Conservation (phyloP, 371 early-diverging fungal species). For the Haplosporangium sp. region DNA sequence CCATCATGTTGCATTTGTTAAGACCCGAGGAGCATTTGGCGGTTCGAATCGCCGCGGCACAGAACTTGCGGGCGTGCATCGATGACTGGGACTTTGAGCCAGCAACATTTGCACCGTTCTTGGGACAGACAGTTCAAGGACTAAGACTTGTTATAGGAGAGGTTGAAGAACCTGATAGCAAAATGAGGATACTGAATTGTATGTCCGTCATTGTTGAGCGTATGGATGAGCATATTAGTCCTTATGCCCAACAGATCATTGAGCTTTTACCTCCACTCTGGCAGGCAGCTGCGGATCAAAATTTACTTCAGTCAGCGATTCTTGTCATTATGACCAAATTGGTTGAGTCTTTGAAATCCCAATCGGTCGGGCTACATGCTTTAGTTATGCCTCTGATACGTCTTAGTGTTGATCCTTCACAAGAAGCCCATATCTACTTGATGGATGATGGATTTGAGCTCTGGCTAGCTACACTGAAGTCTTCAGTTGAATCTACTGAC, state of each 20-base stretch:
- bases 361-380: conserved; percentile 77
- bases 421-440: conserved; percentile 86
- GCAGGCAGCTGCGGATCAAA: conserved; percentile 77
- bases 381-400: conserved; percentile 81
- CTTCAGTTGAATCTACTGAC: conserved; percentile 64
- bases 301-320: conserved; percentile 85
- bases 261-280: conserved; percentile 85
- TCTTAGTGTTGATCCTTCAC: conserved; percentile 73
- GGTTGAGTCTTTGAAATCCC: conserved; percentile 76
- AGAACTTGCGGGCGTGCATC: conserved; percentile 71
- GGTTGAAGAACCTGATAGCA: conserved; percentile 82
- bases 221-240: conserved; percentile 78
- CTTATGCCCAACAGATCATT: conserved; percentile 78
- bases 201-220: conserved; percentile 83
- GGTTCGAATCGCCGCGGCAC: conserved; percentile 87
- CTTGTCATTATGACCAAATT: conserved; percentile 82
- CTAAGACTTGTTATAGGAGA: conserved; percentile 70
- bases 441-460: conserved; percentile 91
- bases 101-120: conserved; percentile 74
- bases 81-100: conserved; percentile 94
- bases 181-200: conserved; percentile 80
- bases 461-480: conserved; percentile 85
- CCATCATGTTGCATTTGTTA: conserved; percentile 77
- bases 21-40: conserved; percentile 76
- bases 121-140: conserved; percentile 70